phyloP scores from a whole-genome alignment of 352 stramenopile species.

The Ophiocytium majus region DNA sequence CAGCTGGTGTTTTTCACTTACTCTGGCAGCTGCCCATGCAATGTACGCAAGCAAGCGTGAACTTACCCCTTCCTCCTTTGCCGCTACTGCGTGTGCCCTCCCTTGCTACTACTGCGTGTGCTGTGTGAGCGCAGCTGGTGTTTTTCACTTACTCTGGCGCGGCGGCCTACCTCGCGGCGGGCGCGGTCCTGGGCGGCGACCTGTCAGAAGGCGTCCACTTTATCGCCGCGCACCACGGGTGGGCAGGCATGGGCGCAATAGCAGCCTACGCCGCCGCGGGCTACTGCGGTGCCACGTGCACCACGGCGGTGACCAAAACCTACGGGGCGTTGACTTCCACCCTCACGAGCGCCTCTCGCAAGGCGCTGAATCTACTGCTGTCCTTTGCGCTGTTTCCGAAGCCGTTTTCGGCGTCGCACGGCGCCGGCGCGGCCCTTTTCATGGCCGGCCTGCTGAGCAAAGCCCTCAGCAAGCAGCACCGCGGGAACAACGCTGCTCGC shows the following conservation, averaged over 20 bases:
- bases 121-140: constrained; percentile 5
- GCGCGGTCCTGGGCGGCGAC: neutral
- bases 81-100: neutral
- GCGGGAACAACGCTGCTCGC: too few relatives aligned
- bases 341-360: constrained; percentile 57
- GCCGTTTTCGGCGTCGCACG: constrained; percentile 52
- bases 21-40: too few relatives aligned
- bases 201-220: neutral
- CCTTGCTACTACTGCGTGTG: neutral
- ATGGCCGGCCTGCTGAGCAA: constrained; percentile 38
- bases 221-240: neutral
- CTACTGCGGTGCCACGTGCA: constrained; percentile 54
- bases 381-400: constrained; percentile 59
- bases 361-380: constrained; percentile 56
- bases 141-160: neutral
- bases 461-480: too few relatives aligned
- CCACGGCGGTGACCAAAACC: constrained; percentile 56
- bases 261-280: constrained; percentile 27
- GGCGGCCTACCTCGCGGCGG: neutral
- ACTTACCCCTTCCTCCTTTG: neutral
- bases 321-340: constrained; percentile 57
- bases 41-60: too few relatives aligned
- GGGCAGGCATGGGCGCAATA: constrained; percentile 29
- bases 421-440: constrained; percentile 50
- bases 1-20: too few relatives aligned